Percentiles rank a stretch among this genome's conserved stretches.
phyloP scores from a whole-genome alignment of 148 eudicot species.

The Nepenthes mirabilis region DNA sequence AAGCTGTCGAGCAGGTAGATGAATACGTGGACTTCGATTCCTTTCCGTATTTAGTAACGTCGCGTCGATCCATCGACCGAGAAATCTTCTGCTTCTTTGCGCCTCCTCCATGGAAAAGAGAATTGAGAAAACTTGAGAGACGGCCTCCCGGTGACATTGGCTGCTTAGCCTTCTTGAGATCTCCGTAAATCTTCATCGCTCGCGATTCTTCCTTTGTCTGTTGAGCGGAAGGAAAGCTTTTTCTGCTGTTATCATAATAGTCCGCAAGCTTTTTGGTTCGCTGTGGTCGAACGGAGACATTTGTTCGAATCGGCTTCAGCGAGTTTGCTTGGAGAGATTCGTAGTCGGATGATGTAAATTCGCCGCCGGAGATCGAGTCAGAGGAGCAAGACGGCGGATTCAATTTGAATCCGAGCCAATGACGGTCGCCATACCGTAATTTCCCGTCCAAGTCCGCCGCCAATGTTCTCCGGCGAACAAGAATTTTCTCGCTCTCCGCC shows the following conservation, averaged over 20 bases:
- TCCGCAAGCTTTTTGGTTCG: conserved; percentile 13
- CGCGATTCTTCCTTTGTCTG: conserved; percentile 24
- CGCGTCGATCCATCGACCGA: conserved; percentile 3
- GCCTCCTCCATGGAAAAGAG: conserved; percentile 34
- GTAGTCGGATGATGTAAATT: conserved; percentile 28
- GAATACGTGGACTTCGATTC: conserved; percentile 13
- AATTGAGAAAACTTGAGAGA: conserved; percentile 63
- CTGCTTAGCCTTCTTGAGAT: conserved; percentile 68
- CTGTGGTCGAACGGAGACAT: conserved; percentile 8
- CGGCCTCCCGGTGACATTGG: conserved; percentile 90
- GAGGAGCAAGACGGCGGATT: conserved; percentile 44
- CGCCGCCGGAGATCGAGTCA: conserved; percentile 37
- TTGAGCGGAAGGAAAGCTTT: neutral
- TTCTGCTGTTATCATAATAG: conserved; percentile 4
- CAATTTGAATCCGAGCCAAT: conserved; percentile 2
- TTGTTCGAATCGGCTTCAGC: conserved; percentile 38
- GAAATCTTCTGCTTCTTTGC: conserved; percentile 32
- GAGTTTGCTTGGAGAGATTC: conserved; percentile 11
- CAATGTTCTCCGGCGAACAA: conserved; percentile 15
- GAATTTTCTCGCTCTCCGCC: conserved; percentile 15
- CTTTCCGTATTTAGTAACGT: conserved; percentile 14
- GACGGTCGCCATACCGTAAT: neutral
- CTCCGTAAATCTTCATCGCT: conserved; percentile 75
- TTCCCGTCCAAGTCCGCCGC: conserved; percentile 8
- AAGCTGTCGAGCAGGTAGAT: conserved; percentile 32